A percentile compares a stretch with the other conserved stretches of the same genome.
Conservation (phyloP, 2,329 filamentous ascomycete genomes). For the Eurotiales sp. region DNA sequence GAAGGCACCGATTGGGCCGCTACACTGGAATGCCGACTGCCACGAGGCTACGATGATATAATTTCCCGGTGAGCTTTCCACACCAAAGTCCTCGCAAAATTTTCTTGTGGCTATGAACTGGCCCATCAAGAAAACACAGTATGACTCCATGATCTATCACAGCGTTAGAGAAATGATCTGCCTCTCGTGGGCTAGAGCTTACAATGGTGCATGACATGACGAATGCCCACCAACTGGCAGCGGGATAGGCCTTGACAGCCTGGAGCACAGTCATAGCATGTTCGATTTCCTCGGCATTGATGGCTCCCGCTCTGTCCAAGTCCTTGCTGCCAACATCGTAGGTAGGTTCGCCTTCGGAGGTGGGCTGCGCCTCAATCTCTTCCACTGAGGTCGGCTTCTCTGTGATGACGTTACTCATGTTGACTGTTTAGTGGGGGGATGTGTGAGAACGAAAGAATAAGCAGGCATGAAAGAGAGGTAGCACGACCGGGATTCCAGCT, state of each 20-base stretch:
- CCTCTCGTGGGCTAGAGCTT: constrained; percentile 24
- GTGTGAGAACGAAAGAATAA: constrained; percentile 15
- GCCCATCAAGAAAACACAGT: constrained; percentile 59
- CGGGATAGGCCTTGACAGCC: constrained; percentile 51
- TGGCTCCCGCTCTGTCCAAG: constrained; percentile 51
- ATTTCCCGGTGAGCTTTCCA: constrained; percentile 26
- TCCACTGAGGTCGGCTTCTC: constrained; percentile 29
- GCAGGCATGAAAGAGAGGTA: constrained; percentile 17
- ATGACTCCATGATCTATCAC: constrained; percentile 61
- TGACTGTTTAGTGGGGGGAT: constrained; percentile 24
- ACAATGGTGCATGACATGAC: constrained; percentile 56
- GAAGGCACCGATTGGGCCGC: constrained; percentile 51
- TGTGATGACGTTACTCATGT: constrained; percentile 29
- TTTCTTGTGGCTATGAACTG: constrained; percentile 53
- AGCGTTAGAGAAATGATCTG: constrained; percentile 21
- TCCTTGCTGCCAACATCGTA: constrained; percentile 36
- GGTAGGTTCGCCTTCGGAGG: constrained; percentile 24
- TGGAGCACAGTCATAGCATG: constrained; percentile 44
- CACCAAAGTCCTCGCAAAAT: constrained; percentile 49
- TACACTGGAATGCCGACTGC: constrained; percentile 57
- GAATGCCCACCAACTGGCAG: constrained; percentile 54
- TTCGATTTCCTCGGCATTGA: constrained; percentile 55
- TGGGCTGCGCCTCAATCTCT: constrained; percentile 32
- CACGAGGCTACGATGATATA: constrained; percentile 50
- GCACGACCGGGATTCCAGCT: constrained; percentile 27